These are phyloP conservation scores for Biscogniauxia marginata DNA, from an alignment of 2,329 filamentous ascomycete genomes.

Conservation along the genomic window DNA sequence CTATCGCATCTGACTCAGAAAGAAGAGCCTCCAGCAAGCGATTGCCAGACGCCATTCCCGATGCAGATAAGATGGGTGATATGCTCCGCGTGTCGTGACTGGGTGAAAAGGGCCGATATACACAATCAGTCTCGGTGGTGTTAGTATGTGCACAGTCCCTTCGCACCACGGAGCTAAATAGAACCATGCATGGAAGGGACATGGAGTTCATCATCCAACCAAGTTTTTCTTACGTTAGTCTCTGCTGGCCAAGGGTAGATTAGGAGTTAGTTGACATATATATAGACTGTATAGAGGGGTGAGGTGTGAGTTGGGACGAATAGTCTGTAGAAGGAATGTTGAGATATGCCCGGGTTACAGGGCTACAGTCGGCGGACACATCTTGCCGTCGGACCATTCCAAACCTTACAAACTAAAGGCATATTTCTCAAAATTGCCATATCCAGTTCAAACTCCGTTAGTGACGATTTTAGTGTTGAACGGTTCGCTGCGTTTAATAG, in stretches of 20 bases:
- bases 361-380: neutral
- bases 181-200: neutral
- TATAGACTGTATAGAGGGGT: neutral
- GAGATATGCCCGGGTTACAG: neutral
- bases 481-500: neutral
- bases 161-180: neutral
- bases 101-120: neutral
- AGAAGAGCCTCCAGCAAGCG: neutral
- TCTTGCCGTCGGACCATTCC: conserved; percentile 1
- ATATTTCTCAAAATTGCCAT: neutral
- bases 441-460: neutral
- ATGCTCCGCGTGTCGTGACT: conserved; percentile 1
- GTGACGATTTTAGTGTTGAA: neutral
- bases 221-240: neutral
- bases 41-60: conserved; percentile 6
- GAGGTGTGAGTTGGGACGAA: neutral
- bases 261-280: neutral
- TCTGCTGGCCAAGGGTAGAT: neutral
- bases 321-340: neutral
- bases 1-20: conserved; percentile 25
- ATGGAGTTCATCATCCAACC: neutral
- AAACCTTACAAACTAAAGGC: neutral
- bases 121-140: neutral
- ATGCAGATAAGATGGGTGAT: neutral
- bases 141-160: neutral